phyloP scores from a whole-genome alignment of 352 stramenopile species.

The Lagenidium sp. region DNA sequence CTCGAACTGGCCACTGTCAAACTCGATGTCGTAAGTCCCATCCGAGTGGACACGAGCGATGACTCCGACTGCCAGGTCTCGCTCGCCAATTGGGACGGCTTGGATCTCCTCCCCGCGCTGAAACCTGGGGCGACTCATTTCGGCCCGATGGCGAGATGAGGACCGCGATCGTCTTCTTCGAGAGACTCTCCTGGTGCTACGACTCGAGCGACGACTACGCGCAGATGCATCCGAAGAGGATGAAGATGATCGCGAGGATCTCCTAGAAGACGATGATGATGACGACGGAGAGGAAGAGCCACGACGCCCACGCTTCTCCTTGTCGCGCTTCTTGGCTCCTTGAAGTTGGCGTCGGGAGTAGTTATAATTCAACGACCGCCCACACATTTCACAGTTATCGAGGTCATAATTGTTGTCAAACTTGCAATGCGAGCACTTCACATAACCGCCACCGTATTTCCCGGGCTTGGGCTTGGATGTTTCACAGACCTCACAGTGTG shows the following conservation, averaged over 20 bases:
- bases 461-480: constrained; percentile 46
- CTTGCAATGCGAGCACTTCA: constrained; percentile 55
- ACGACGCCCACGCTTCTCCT: constrained; percentile 18
- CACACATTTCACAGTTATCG: constrained; percentile 62
- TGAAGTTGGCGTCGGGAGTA: too few species aligned
- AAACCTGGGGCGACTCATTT: constrained; percentile 21
- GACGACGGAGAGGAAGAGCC: constrained; percentile 24
- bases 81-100: constrained; percentile 35
- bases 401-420: constrained; percentile 75
- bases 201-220: constrained; percentile 13
- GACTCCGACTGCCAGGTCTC: constrained; percentile 37
- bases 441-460: constrained; percentile 26
- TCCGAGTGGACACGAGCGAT: constrained; percentile 39
- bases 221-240: constrained; percentile 19
- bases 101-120: constrained; percentile 51
- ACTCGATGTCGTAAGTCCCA: constrained; percentile 59
- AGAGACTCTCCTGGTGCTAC: too few species aligned
- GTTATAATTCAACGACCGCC: constrained; percentile 20
- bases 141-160: too few species aligned
- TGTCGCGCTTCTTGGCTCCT: constrained; percentile 30
- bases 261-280: constrained; percentile 17
- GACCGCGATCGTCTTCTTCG: too few species aligned
- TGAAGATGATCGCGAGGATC: constrained; percentile 10
- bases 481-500: constrained; percentile 63
- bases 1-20: constrained; percentile 45